phyloP scores from a whole-genome alignment of 2,329 filamentous ascomycete genomes.

The Graphium sp. region DNA sequence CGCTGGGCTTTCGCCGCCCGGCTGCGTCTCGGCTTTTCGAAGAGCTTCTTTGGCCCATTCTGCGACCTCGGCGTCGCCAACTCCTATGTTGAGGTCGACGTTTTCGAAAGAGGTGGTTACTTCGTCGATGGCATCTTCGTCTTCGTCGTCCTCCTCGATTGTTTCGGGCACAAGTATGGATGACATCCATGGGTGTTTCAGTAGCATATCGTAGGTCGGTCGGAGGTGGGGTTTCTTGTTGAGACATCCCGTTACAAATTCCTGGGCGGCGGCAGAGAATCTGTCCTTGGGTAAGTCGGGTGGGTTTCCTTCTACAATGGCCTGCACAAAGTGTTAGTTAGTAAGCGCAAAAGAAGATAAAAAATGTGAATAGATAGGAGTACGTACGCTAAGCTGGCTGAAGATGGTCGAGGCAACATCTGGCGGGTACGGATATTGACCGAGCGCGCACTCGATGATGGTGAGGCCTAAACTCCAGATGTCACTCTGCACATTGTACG shows the following conservation, averaged over 20 bases:
- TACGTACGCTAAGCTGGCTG: constrained; percentile 82
- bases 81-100: constrained; percentile 18
- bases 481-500: constrained; percentile 94
- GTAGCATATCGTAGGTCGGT: constrained; percentile 83
- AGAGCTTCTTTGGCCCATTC: constrained; percentile 67
- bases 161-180: constrained; percentile 60
- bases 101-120: constrained; percentile 1
- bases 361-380: no score
- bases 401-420: constrained; percentile 98
- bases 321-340: constrained; percentile 32
- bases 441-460: constrained; percentile 90
- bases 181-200: constrained; percentile 79
- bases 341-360: not conserved
- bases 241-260: constrained; percentile 79
- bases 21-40: constrained; percentile 37
- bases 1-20: constrained; percentile 30
- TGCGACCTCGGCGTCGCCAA: constrained; percentile 65
- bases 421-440: constrained; percentile 87
- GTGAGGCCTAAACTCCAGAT: constrained; percentile 93
- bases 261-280: constrained; percentile 64
- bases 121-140: constrained; percentile 25
- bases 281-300: constrained; percentile 65
- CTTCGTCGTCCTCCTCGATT: constrained; percentile 54
- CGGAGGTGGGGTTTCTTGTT: constrained; percentile 84
- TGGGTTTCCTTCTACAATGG: constrained; percentile 94